Percentiles rank a stretch among this genome's conserved stretches.
Evolutionary conservation across 1,139 yeast genomes (phyloP).

Genomic region (Keqinozyma sinolaborantium): DNA sequence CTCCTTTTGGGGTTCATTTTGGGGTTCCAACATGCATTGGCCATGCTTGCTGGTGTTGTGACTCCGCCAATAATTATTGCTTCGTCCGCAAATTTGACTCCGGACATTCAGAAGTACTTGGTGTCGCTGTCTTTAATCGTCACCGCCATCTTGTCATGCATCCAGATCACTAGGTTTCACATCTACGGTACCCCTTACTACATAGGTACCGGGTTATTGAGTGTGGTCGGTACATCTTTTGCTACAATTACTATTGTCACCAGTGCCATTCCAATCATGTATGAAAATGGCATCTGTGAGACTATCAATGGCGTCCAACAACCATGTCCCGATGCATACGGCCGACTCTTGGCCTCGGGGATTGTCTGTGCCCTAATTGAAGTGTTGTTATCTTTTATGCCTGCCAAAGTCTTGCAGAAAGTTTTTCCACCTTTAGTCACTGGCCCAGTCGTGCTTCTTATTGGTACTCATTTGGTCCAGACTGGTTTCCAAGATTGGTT

Average conservation of each 20-base stretch:
- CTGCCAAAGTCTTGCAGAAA: constrained; percentile 61
- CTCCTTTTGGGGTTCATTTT: constrained; percentile 63
- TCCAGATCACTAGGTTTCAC: constrained; percentile 78
- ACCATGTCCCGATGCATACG: constrained; percentile 86
- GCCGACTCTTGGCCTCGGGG: constrained; percentile 73
- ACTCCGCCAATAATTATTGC: constrained; percentile 78
- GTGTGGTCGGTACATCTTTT: constrained; percentile 85
- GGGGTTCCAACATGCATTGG: constrained; percentile 80
- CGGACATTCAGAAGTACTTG: constrained; percentile 55
- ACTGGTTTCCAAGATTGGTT: constrained; percentile 78
- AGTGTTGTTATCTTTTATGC: constrained; percentile 65
- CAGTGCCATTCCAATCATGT: constrained; percentile 76
- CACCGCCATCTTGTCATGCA: constrained; percentile 64
- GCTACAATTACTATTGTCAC: constrained; percentile 77
- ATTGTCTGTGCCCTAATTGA: constrained; percentile 72
- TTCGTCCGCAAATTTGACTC: constrained; percentile 50
- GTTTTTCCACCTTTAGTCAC: constrained; percentile 84
- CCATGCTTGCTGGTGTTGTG: constrained; percentile 86
- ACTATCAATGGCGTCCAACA: constrained; percentile 52
- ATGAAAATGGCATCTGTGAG: constrained; percentile 65
- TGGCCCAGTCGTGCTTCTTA: constrained; percentile 81
- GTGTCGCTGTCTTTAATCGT: constrained; percentile 73
- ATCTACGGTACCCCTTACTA: constrained; percentile 65
- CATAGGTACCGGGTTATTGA: constrained; percentile 79
- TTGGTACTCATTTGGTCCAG: constrained; percentile 63